These are phyloP conservation scores for Pseudogymnoascus sp. DNA, from an alignment of 2,329 filamentous ascomycete species.

Conservation along the genomic window DNA sequence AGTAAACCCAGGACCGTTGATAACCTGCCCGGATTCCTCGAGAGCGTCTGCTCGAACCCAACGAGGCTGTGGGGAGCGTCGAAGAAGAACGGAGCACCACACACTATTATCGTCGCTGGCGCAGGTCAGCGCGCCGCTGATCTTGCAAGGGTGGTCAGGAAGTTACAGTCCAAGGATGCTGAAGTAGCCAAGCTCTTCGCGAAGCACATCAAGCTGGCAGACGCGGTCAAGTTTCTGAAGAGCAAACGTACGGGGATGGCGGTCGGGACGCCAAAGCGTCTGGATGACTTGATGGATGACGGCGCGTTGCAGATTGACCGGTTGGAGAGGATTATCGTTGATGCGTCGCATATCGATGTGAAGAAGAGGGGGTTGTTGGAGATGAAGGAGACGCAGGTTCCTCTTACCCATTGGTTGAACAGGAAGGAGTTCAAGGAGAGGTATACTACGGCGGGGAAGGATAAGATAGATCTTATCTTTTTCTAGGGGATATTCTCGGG, in stretches of 20 bases:
- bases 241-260: slow-evolving; percentile 68
- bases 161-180: slow-evolving; percentile 70
- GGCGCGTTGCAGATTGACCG: slow-evolving; percentile 64
- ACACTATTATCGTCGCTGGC: slow-evolving; percentile 81
- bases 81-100: slow-evolving; percentile 62
- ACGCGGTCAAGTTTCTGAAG: slow-evolving; percentile 70
- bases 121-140: slow-evolving; percentile 83
- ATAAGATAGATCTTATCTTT: slow-evolving; percentile 38
- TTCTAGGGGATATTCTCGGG: slow-evolving; percentile 26
- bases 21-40: slow-evolving; percentile 71
- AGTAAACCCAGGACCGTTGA: slow-evolving; percentile 56
- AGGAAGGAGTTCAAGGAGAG: slow-evolving; percentile 61
- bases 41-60: slow-evolving; percentile 51
- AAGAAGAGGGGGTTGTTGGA: slow-evolving; percentile 93
- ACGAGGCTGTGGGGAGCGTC: slow-evolving; percentile 53
- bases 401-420: slow-evolving; percentile 66
- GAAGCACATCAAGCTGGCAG: slow-evolving; percentile 93
- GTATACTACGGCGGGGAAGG: slow-evolving; percentile 50
- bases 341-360: slow-evolving; percentile 86
- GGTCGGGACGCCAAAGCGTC: slow-evolving; percentile 77
- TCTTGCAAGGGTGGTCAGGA: slow-evolving; percentile 63
- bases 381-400: slow-evolving; percentile 86
- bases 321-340: slow-evolving; percentile 73
- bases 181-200: slow-evolving; percentile 88
- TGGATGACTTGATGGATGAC: slow-evolving; percentile 75